phyloP scores from a whole-genome alignment of 495 filamentous ascomycete species.

The Jackrogersella minutella region DNA sequence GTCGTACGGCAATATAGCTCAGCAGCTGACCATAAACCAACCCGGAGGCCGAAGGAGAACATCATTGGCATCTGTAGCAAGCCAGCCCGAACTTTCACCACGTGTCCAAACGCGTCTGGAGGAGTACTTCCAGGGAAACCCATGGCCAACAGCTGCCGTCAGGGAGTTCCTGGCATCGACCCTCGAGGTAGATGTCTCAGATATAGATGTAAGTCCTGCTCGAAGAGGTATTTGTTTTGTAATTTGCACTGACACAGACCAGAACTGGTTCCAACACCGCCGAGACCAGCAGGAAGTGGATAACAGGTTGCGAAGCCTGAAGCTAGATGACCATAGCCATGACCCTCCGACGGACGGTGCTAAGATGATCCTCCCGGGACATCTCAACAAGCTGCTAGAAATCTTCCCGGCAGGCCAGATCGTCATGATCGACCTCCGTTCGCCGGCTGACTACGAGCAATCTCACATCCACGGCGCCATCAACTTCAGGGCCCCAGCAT shows the following conservation, averaged over 20 bases:
- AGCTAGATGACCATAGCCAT: slow-evolving; percentile 39
- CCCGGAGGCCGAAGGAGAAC: slow-evolving; percentile 43
- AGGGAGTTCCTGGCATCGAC: slow-evolving; percentile 53
- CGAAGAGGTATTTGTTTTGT: neutral
- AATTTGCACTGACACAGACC: slow-evolving; percentile 5
- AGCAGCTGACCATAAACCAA: slow-evolving; percentile 42
- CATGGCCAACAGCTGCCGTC: slow-evolving; percentile 47
- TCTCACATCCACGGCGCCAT: slow-evolving; percentile 58
- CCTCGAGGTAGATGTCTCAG: slow-evolving; percentile 49
- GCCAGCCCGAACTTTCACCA: slow-evolving; percentile 44
- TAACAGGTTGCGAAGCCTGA: slow-evolving; percentile 50
- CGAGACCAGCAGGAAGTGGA: slow-evolving; percentile 51
- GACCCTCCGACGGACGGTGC: slow-evolving; percentile 39
- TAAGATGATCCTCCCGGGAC: slow-evolving; percentile 57
- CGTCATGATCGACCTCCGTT: slow-evolving; percentile 56
- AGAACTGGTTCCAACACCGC: slow-evolving; percentile 56
- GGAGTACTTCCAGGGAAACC: slow-evolving; percentile 53
- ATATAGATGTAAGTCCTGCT: slow-evolving; percentile 45
- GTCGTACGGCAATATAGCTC: slow-evolving; percentile 35
- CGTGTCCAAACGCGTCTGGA: slow-evolving; percentile 53
- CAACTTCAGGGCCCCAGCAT: slow-evolving; percentile 55
- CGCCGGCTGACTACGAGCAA: slow-evolving; percentile 52
- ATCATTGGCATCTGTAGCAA: slow-evolving; percentile 36
- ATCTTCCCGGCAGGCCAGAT: slow-evolving; percentile 55
- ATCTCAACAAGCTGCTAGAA: slow-evolving; percentile 56